Percentiles rank a stretch among this genome's conserved stretches.
Evolutionary conservation across 2,329 filamentous ascomycete species (phyloP).

Genomic region (Trichophyton mentagrophytes): DNA sequence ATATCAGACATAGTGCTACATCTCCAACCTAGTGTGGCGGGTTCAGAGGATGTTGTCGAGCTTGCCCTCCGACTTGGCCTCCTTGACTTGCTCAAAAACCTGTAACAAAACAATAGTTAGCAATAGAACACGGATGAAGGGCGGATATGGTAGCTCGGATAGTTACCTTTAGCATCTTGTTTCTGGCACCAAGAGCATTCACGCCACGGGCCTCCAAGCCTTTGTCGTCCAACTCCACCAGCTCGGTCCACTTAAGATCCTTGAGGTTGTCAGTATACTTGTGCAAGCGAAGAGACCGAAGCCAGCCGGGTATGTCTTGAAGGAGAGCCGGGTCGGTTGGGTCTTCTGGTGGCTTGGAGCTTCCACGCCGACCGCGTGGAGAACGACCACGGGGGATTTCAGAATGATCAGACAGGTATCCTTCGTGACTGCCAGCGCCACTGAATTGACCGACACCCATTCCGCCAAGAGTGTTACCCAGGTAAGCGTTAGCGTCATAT

Average conservation of each 20-base stretch:
- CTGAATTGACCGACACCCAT: slow-evolving; percentile 63
- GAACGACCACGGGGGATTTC: slow-evolving; percentile 84
- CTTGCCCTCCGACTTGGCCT: slow-evolving; percentile 63
- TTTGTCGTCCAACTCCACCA: slow-evolving; percentile 84
- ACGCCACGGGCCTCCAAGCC: slow-evolving; percentile 86
- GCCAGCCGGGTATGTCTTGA: slow-evolving; percentile 91
- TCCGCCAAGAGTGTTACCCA: slow-evolving; percentile 58
- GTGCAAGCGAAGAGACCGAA: slow-evolving; percentile 85
- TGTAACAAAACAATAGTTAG: slow-evolving; percentile 20
- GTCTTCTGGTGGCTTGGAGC: slow-evolving; percentile 94
- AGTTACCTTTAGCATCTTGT: slow-evolving; percentile 88
- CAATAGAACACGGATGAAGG: background rate
- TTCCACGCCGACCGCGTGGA: slow-evolving; percentile 80
- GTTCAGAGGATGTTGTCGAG: slow-evolving; percentile 31
- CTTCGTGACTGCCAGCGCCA: slow-evolving; percentile 59
- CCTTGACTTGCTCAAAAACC: slow-evolving; percentile 91
- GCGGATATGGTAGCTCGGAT: background rate
- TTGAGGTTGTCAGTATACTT: slow-evolving; percentile 99
- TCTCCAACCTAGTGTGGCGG: background rate
- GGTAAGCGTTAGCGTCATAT: slow-evolving; percentile 61
- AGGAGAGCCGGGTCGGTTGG: slow-evolving; percentile 81
- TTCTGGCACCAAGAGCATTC: slow-evolving; percentile 82
- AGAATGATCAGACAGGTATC: slow-evolving; percentile 86
- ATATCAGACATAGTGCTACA: background rate
- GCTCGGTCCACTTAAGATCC: slow-evolving; percentile 89